Evolutionary conservation across 495 filamentous ascomycete species (phyloP).

Genomic region (Podospora conica): DNA sequence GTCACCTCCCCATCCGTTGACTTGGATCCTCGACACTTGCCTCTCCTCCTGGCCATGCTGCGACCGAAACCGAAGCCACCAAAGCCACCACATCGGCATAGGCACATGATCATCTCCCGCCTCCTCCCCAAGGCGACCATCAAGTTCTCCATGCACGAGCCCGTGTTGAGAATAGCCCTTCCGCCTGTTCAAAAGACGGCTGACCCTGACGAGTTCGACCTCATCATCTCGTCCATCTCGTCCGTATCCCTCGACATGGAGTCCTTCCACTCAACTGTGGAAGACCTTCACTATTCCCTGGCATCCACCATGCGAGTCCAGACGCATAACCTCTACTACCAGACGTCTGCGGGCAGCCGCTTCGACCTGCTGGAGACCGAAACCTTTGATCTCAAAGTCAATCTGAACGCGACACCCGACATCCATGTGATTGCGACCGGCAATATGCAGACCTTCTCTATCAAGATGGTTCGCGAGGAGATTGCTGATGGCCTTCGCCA

Average conservation of each 20-base stretch:
- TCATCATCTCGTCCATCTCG: conserved; percentile 89
- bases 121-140: conserved; percentile 90
- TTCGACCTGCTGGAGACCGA: conserved; percentile 84
- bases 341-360: conserved; percentile 70
- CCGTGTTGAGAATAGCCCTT: conserved; percentile 81
- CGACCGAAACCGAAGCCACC: conserved; percentile 49
- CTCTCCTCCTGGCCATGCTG: conserved; percentile 71
- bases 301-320: conserved; percentile 73
- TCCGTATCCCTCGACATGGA: conserved; percentile 88
- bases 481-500: conserved; percentile 88
- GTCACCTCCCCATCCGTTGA: conserved; percentile 94
- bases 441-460: conserved; percentile 75
- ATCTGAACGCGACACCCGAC: conserved; percentile 78
- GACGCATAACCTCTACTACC: conserved; percentile 92
- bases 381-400: conserved; percentile 74
- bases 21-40: conserved; percentile 88
- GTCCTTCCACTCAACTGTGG: conserved; percentile 83
- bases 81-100: conserved; percentile 37
- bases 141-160: conserved; percentile 94
- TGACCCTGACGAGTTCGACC: conserved; percentile 75
- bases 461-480: conserved; percentile 84
- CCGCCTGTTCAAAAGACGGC: conserved; percentile 58
- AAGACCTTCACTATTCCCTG: conserved; percentile 79
- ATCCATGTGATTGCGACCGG: conserved; percentile 75
- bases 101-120: conserved; percentile 74